Base-by-base conservation (phyloP, 1,139 yeast species). In the Pneumocystis wakefieldiae region DNA sequence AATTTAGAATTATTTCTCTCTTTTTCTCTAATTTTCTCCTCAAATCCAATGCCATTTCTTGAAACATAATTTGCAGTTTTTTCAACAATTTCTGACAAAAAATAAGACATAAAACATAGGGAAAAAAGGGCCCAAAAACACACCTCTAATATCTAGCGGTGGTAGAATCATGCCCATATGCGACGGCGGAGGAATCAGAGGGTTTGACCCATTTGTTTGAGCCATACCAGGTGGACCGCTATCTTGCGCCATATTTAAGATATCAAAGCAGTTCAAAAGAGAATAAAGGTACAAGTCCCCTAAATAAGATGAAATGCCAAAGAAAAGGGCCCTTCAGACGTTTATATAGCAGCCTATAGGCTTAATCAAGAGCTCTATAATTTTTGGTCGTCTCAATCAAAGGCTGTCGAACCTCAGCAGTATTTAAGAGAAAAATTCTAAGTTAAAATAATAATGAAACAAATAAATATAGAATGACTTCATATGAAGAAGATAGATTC, bases 61-160 rank as follows among this genome's bases (percentile, higher is more conserved):
- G 76, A 70, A 12, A 90, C 88, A 70, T 85, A 88, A 2, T 77
- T 81, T 0, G 86, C 87, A 0, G 96, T 87, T 70, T 86, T 87
- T 63, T 82, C 85, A 17, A 90, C 84, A 8, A 83, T 78, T 36
- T 77, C 78, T 68, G 41, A 24, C 17, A 3, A 57, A n/a, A 17
- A 17, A 15, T 15, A 28, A 57, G 19, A 1, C 6, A n/a, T 5
- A 32, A 15, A 32, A 28, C 28, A 12, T 36, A 59, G 2, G 7
- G 38, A 29, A 24, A 61, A 57, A 53, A n/a, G n/a, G n/a, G n/a
- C 41, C 24, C 65, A 63, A 53, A 4, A 19, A 10, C 66, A 28
- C n/a, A 66, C 69, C 70, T 60, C 81, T 76, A 5, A 83, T 72
- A 32, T 83, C 83, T 1, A 77, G 78, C 0, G 88, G 87, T 0